phyloP scores from a whole-genome alignment of 1,139 yeast species.

The Candida smagusa region DNA sequence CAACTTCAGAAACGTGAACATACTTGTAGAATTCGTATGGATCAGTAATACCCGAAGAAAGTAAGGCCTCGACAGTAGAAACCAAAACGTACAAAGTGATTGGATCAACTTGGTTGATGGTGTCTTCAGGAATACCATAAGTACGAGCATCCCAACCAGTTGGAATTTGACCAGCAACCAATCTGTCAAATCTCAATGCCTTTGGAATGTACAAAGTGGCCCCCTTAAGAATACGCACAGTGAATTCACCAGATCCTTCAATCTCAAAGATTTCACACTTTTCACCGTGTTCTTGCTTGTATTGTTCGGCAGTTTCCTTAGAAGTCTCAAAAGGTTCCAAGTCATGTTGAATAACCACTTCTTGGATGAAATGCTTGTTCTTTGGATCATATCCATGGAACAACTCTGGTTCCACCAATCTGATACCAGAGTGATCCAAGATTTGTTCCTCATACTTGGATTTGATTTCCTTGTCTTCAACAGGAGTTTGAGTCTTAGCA shows the following conservation, averaged over 20 bases:
- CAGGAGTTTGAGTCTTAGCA: slow-evolving; percentile 87
- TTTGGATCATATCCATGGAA: slow-evolving; percentile 93
- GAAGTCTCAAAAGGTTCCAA: slow-evolving; percentile 94
- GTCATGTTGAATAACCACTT: slow-evolving; percentile 93
- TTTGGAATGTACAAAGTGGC: slow-evolving; percentile 90
- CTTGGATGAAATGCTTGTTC: slow-evolving; percentile 90
- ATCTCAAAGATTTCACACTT: slow-evolving; percentile 89
- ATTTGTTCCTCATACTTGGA: slow-evolving; percentile 84
- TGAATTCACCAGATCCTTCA: slow-evolving; percentile 86
- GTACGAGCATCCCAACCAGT: slow-evolving; percentile 96
- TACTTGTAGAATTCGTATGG: slow-evolving; percentile 98
- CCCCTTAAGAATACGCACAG: slow-evolving; percentile 88
- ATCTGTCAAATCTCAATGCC: slow-evolving; percentile 91
- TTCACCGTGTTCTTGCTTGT: slow-evolving; percentile 91
- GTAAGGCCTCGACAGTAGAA: slow-evolving; percentile 90
- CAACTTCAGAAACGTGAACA: slow-evolving; percentile 96
- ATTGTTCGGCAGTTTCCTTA: slow-evolving; percentile 92
- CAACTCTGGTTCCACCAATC: slow-evolving; percentile 93
- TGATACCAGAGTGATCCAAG: slow-evolving; percentile 91
- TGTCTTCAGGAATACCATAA: slow-evolving; percentile 93
- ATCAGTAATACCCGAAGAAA: slow-evolving; percentile 92
- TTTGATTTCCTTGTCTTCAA: slow-evolving; percentile 92
- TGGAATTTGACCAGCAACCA: slow-evolving; percentile 98
- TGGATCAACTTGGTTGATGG: slow-evolving; percentile 92
- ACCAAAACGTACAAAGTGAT: slow-evolving; percentile 90